Evolutionary conservation across 768 basidiomycete species (phyloP).

Genomic region (Suillus placidus): DNA sequence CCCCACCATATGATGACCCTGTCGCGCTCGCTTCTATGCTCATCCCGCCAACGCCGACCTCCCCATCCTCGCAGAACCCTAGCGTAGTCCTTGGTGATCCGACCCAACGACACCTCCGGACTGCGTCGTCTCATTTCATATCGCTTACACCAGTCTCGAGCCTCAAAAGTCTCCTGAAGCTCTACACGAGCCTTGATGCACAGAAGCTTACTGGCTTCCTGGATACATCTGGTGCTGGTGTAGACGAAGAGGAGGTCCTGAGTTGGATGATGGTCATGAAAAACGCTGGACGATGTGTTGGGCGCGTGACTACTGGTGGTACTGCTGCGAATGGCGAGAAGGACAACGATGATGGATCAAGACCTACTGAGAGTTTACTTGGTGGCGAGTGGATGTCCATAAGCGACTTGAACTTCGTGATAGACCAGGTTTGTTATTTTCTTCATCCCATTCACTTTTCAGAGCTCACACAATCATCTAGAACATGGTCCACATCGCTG

Average conservation of each 20-base stretch:
- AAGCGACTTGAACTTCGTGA: slow-evolving; percentile 94
- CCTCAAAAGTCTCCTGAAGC: slow-evolving; percentile 87
- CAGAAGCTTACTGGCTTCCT: slow-evolving; percentile 91
- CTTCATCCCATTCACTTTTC: not conserved
- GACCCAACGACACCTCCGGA: slow-evolving; percentile 77
- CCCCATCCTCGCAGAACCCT: slow-evolving; percentile 33
- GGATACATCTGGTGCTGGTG: slow-evolving; percentile 44
- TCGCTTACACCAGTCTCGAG: slow-evolving; percentile 81
- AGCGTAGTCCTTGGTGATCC: slow-evolving; percentile 52
- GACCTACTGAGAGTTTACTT: slow-evolving; percentile 51
- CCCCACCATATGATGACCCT: slow-evolving; percentile 89
- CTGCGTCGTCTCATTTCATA: slow-evolving; percentile 83
- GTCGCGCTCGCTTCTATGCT: slow-evolving; percentile 55
- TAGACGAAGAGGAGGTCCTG: slow-evolving; percentile 91
- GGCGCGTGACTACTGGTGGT: slow-evolving; percentile 40
- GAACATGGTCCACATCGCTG: slow-evolving; percentile 97
- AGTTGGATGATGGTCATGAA: slow-evolving; percentile 98
- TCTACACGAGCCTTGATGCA: slow-evolving; percentile 93
- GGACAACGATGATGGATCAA: slow-evolving; percentile 30
- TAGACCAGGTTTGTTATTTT: slow-evolving; percentile 72
- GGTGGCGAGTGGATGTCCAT: slow-evolving; percentile 87
- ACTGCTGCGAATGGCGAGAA: slow-evolving; percentile 52
- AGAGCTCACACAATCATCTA: slow-evolving; percentile 31
- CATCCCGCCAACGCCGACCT: slow-evolving; percentile 40
- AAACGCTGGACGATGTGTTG: slow-evolving; percentile 78